Conservation (phyloP, 139 green algal genomes). For the Chlorella sp. region DNA sequence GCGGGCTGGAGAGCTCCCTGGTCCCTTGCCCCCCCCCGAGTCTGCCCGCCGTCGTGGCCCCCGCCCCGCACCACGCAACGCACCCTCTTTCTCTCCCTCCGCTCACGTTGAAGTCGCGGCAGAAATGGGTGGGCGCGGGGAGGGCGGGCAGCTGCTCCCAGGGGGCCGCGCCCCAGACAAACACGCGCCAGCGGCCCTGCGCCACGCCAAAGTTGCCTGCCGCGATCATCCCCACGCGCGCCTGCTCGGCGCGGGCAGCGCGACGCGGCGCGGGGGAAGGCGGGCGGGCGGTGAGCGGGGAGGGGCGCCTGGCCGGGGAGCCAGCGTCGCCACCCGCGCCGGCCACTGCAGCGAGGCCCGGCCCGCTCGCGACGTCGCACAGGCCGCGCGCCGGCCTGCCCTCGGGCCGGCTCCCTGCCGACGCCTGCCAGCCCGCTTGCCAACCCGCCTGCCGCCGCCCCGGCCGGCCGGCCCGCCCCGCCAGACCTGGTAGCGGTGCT, state of each 20-base stretch:
- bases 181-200: constrained; percentile 50
- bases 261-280: not conserved
- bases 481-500: constrained; percentile 58
- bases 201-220: constrained; percentile 61
- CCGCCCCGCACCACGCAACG: too few relatives aligned
- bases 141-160: constrained; percentile 68
- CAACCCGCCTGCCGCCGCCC: too few relatives aligned
- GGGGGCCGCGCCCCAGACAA: constrained; percentile 61
- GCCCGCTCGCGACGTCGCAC: too few relatives aligned
- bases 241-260: constrained; percentile 24
- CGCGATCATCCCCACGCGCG: constrained; percentile 52
- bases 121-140: constrained; percentile 54
- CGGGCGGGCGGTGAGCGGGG: not conserved
- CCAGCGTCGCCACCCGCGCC: not conserved
- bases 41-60: too few relatives aligned
- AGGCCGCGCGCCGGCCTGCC: too few relatives aligned
- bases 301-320: not conserved
- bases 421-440: too few relatives aligned
- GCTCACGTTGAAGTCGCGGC: constrained; percentile 11
- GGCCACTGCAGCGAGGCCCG: too few relatives aligned
- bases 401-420: too few relatives aligned
- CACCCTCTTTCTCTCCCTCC: too few relatives aligned
- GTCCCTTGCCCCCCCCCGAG: too few relatives aligned
- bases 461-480: too few relatives aligned
- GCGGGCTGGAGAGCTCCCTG: too few relatives aligned